Conservation (phyloP, 106 monocot genomes). For the Gastrodia elata region DNA sequence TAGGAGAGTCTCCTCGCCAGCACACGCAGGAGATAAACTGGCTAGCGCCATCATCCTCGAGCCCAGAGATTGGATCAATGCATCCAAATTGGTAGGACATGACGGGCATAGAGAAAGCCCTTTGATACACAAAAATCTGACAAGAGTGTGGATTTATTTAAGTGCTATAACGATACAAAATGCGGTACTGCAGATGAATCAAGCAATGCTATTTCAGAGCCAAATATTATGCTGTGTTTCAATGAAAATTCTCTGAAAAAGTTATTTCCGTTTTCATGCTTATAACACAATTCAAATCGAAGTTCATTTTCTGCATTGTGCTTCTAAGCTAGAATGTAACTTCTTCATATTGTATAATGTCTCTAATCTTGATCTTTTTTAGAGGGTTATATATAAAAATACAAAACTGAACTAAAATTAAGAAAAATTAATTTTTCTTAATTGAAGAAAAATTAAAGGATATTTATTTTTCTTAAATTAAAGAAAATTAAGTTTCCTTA, state of each 20-base stretch:
- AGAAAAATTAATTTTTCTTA: neutral
- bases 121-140: constrained; percentile 88
- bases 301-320: neutral
- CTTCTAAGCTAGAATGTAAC: neutral
- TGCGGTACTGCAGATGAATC: neutral
- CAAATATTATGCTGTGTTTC: neutral
- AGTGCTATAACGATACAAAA: neutral
- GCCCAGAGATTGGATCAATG: constrained; percentile 41
- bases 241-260: neutral
- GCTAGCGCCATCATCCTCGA: constrained; percentile 22
- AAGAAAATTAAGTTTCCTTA: no score
- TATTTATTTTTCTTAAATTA: no score
- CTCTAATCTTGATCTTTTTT: no score
- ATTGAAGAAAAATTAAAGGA: neutral
- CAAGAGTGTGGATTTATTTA: neutral
- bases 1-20: constrained; percentile 65
- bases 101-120: constrained; percentile 83
- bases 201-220: neutral
- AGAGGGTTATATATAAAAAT: no score
- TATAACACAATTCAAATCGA: no score
- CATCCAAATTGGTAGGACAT: constrained; percentile 65
- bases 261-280: neutral
- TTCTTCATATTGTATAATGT: neutral
- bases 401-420: no score
- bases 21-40: constrained; percentile 87